A percentile compares a stretch with the other conserved stretches of the same genome.
Conservation (phyloP, 768 basidiomycete genomes). For the Crucibulum laeve region DNA sequence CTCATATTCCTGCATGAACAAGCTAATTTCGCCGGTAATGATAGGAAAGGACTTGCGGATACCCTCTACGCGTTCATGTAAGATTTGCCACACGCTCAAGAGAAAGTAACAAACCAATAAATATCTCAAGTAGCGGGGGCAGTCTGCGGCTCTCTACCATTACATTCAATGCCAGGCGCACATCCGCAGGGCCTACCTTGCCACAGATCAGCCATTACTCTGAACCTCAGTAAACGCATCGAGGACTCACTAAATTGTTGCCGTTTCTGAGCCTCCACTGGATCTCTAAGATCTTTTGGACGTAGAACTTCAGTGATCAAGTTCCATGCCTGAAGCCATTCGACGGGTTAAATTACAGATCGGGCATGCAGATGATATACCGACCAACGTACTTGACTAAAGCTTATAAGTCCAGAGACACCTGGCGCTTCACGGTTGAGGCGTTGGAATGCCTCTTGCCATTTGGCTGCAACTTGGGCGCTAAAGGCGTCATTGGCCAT, state of each 20-base stretch:
- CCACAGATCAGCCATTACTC: slow-evolving; percentile 5
- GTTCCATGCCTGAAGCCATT: slow-evolving; percentile 50
- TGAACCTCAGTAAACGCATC: neutral
- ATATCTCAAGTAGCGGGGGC: slow-evolving; percentile 63
- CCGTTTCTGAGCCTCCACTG: neutral
- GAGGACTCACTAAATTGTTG: slow-evolving; percentile 3
- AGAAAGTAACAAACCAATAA: slow-evolving; percentile 50
- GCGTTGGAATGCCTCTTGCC: slow-evolving; percentile 67
- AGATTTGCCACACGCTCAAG: neutral
- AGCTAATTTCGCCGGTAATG: slow-evolving; percentile 55
- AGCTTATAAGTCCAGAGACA: slow-evolving; percentile 59
- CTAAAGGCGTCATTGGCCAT: slow-evolving; percentile 65
- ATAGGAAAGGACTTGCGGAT: slow-evolving; percentile 55
- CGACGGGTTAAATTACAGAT: neutral
- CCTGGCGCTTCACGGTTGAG: slow-evolving; percentile 56
- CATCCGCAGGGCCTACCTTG: slow-evolving; percentile 25
- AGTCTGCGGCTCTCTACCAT: slow-evolving; percentile 58
- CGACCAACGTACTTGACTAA: slow-evolving; percentile 47
- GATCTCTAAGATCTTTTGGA: slow-evolving; percentile 46
- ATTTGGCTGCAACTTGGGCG: slow-evolving; percentile 63
- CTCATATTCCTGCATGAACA: slow-evolving; percentile 58
- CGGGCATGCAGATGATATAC: slow-evolving; percentile 3
- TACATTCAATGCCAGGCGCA: slow-evolving; percentile 53
- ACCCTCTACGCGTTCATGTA: slow-evolving; percentile 40
- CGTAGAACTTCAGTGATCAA: slow-evolving; percentile 48